A percentile compares a stretch with the other conserved stretches of the same genome.
phyloP scores from a whole-genome alignment of 495 filamentous ascomycete species.

The Umbilicaria muhlenbergii region DNA sequence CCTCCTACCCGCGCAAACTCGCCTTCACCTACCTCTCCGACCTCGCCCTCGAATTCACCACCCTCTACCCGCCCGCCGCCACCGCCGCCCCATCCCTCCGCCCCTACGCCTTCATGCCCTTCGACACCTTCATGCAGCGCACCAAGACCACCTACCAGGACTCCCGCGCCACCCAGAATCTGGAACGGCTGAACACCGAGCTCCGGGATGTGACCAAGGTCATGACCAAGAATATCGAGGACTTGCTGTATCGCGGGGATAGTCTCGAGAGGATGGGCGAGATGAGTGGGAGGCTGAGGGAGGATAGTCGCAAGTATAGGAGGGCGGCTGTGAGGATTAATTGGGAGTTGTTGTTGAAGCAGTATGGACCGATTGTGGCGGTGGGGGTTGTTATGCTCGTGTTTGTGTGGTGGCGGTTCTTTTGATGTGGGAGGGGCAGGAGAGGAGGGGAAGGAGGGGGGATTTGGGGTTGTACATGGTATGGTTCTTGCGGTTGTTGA shows the following conservation, averaged over 20 bases:
- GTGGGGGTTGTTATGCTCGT: conserved; percentile 66
- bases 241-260: conserved; percentile 87
- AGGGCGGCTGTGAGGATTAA: conserved; percentile 91
- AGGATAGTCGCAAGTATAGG: conserved; percentile 89
- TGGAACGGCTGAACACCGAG: conserved; percentile 87
- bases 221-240: conserved; percentile 99
- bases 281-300: conserved; percentile 66
- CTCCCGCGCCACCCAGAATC: conserved; percentile 68
- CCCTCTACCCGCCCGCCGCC: conserved; percentile 58
- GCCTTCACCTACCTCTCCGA: conserved; percentile 97
- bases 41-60: conserved; percentile 79
- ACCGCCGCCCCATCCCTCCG: conserved; percentile 59
- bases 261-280: conserved; percentile 96
- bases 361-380: conserved; percentile 82
- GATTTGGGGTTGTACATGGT: neutral
- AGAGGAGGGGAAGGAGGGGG: too few relatives aligned
- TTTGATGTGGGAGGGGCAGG: conserved; percentile 29
- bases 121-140: conserved; percentile 89
- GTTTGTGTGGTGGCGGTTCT: conserved; percentile 87
- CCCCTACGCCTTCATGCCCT: conserved; percentile 92
- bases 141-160: conserved; percentile 94
- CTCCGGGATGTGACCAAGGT: conserved; percentile 94
- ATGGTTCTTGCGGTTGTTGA: too few relatives aligned
- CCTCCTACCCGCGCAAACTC: conserved; percentile 90
- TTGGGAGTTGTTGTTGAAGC: conserved; percentile 92